Conservation (phyloP, 2,329 filamentous ascomycete genomes). For the Apiospora phragmitis region DNA sequence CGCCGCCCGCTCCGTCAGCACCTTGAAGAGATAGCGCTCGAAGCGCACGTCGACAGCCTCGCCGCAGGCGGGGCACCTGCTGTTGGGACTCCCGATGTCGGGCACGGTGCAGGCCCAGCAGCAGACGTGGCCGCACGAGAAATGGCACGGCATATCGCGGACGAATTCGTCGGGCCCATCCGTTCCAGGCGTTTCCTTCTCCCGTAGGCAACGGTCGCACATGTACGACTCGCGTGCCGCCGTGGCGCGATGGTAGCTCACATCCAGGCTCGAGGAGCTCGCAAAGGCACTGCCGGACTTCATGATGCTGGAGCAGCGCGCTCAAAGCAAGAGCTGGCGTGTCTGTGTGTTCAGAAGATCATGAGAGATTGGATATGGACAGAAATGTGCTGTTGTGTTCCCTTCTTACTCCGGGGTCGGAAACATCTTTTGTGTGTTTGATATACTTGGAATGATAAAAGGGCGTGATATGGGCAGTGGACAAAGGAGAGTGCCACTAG, state of each 20-base stretch:
- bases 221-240: neutral
- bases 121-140: neutral
- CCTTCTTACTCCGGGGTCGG: neutral
- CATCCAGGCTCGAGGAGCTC: neutral
- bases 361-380: neutral
- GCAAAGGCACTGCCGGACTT: neutral
- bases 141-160: neutral
- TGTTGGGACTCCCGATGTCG: neutral
- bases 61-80: neutral
- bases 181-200: neutral
- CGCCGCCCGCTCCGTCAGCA: neutral
- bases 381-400: neutral
- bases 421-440: neutral
- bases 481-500: neutral
- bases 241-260: neutral
- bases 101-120: neutral
- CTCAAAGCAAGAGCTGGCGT: neutral
- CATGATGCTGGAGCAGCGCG: neutral
- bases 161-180: too few species aligned
- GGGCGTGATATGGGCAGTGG: neutral
- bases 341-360: neutral
- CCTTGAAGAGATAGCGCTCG: neutral
- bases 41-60: neutral
- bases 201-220: neutral
- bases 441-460: neutral